phyloP scores from a whole-genome alignment of 2,329 filamentous ascomycete species.

The Pseudogymnoascus sp. region DNA sequence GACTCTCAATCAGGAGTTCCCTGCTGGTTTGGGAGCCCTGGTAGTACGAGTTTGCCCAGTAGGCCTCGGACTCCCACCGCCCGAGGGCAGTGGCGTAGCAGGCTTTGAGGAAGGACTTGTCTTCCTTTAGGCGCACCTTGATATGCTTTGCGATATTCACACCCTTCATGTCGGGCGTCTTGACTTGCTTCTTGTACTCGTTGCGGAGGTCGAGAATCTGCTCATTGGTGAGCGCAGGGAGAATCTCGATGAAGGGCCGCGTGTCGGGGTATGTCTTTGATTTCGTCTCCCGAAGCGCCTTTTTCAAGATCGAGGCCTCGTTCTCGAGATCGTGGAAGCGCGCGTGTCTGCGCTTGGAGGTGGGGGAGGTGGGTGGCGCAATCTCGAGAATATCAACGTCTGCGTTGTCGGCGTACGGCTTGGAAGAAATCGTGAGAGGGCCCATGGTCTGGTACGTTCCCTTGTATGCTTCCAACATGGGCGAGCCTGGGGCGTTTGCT shows the following conservation, averaged over 20 bases:
- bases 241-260: constrained; percentile 68
- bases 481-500: constrained; percentile 62
- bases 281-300: constrained; percentile 55
- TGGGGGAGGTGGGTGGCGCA: constrained; percentile 44
- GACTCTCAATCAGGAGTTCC: constrained; percentile 83
- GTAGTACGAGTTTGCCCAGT: constrained; percentile 98
- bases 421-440: constrained; percentile 52
- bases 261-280: constrained; percentile 56
- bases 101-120: constrained; percentile 75
- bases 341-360: constrained; percentile 50
- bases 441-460: constrained; percentile 93
- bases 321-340: constrained; percentile 79
- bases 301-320: constrained; percentile 68
- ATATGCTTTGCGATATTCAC: constrained; percentile 84
- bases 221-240: constrained; percentile 76
- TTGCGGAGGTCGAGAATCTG: constrained; percentile 78
- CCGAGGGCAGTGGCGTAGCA: constrained; percentile 86
- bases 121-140: constrained; percentile 64
- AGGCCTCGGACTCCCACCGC: constrained; percentile 84
- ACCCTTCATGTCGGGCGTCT: constrained; percentile 67
- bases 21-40: constrained; percentile 76
- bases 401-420: constrained; percentile 42
- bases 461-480: constrained; percentile 82
- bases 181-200: constrained; percentile 87
- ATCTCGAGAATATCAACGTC: constrained; percentile 29